Evolutionary conservation across 73 alveolate genomes (phyloP).

Genomic region (Stentor roeselii): DNA sequence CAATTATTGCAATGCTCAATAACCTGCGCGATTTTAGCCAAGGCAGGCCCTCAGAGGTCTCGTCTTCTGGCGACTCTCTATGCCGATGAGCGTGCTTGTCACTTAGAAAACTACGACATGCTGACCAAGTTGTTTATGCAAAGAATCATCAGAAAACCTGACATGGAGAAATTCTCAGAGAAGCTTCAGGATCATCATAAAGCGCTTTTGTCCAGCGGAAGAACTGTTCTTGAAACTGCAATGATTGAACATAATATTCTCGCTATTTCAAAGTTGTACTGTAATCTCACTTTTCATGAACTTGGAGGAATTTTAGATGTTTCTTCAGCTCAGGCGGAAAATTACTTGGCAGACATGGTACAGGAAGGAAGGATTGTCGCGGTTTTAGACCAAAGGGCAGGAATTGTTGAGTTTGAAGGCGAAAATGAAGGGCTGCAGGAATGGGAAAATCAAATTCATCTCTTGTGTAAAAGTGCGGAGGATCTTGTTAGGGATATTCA

Average conservation of each 20-base stretch:
- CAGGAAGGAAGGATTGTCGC: slow-evolving; percentile 64
- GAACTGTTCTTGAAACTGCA: slow-evolving; percentile 63
- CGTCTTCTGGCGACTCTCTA: slow-evolving; percentile 51
- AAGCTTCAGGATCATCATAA: slow-evolving; percentile 53
- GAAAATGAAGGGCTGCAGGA: slow-evolving; percentile 33
- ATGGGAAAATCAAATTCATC: slow-evolving; percentile 33
- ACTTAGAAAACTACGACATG: slow-evolving; percentile 52
- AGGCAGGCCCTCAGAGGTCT: slow-evolving; percentile 67
- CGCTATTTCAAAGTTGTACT: slow-evolving; percentile 66
- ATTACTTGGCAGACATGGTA: slow-evolving; percentile 58
- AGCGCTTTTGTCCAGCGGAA: slow-evolving; percentile 49
- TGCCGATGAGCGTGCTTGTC: slow-evolving; percentile 54
- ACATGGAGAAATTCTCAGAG: slow-evolving; percentile 46
- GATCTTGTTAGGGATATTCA: not conserved
- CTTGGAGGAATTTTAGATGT: slow-evolving; percentile 63
- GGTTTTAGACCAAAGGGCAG: slow-evolving; percentile 47
- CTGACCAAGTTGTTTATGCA: slow-evolving; percentile 59
- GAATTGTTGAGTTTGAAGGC: slow-evolving; percentile 57
- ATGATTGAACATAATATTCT: slow-evolving; percentile 64
- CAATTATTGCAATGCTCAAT: slow-evolving; percentile 48
- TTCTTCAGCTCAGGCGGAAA: slow-evolving; percentile 50
- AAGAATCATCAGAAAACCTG: slow-evolving; percentile 48
- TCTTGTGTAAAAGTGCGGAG: slow-evolving; percentile 8
- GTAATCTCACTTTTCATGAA: slow-evolving; percentile 65
- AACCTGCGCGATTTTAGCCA: slow-evolving; percentile 67